Evolutionary conservation across 345 rosid species (phyloP).

Genomic region (Zanthoxylum bungeanum): DNA sequence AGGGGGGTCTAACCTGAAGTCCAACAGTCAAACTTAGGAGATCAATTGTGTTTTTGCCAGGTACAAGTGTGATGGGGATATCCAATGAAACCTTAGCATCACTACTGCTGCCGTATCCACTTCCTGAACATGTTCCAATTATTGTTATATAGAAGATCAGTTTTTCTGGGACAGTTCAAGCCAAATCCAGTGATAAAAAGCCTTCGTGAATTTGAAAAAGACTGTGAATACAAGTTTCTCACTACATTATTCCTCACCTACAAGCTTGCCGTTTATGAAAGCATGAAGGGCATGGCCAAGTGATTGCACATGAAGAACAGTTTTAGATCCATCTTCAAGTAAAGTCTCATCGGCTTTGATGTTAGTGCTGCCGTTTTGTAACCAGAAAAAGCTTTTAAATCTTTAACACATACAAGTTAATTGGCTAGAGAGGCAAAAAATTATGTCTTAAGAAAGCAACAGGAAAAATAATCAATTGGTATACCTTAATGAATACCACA

Average conservation of each 20-base stretch:
- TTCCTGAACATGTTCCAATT: conserved; percentile 49
- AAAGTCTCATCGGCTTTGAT: conserved; percentile 52
- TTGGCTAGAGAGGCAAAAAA: conserved; percentile 10
- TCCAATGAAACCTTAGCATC: conserved; percentile 58
- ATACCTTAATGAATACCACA: conserved; percentile 93
- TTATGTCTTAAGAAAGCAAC: background rate
- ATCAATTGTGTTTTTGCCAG: conserved; percentile 78
- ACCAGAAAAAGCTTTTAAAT: background rate
- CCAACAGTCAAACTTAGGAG: conserved; percentile 95
- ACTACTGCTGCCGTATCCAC: conserved; percentile 46
- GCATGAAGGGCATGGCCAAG: conserved; percentile 84
- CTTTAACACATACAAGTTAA: background rate
- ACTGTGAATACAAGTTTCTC: background rate
- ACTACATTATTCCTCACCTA: conserved; percentile 41
- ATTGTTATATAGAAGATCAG: background rate
- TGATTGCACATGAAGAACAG: conserved; percentile 72
- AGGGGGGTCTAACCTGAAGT: conserved; percentile 59
- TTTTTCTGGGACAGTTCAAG: conserved; percentile 9
- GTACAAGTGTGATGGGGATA: conserved; percentile 53
- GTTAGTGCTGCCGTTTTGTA: conserved; percentile 38
- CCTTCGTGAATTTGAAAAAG: too few relatives aligned
- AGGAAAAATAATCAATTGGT: background rate
- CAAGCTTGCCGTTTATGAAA: conserved; percentile 74
- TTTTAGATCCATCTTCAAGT: conserved; percentile 65
- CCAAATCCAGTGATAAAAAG: background rate